Base-by-base conservation (phyloP, 2,329 filamentous ascomycete species). In the Tricladium varicosporioides region DNA sequence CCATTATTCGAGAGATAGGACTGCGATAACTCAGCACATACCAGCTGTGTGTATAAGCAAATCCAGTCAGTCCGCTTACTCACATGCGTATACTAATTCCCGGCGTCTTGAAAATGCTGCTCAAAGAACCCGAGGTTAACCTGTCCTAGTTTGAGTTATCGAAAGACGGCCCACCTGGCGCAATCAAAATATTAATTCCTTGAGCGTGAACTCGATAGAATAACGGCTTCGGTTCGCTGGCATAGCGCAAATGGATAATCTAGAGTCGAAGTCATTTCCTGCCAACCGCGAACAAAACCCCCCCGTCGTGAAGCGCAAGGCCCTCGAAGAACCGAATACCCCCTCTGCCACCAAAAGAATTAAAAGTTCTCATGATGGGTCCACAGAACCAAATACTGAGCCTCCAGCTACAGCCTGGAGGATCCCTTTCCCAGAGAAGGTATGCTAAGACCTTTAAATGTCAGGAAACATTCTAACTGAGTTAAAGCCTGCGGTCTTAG, bases 401-500 rank as follows among this genome's bases (percentile, higher is more conserved):
- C 7, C 7, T 52, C n/a, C 54, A 43, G 51, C 51, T 52, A 52
- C 44, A 56, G 14, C 43, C 48, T 48, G 9, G 31, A 52, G 42
- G 18, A 45, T 52, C 31, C 49, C 49, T 52, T 52, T 52, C 49
- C 49, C 40, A 45, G 49, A 52, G 10, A 52, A 52, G 49, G 49
- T 52, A 56, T 48, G 48, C 54, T 48, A 48, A 11, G 40, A 56
- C 27, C 43, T 48, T 32, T 40, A 13, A 48, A 56, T 48, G 42
- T 43, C 31, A 40, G 49, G 49, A 52, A 52, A 52, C 31, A 52
- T 52, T 52, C 54, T 56, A 56, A 56, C 33, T 31, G 49, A 48
- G 40, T 46, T 56, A 43, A 53, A 91, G 86, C 89, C 91, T 5
- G 93, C 92, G 8, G 93, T 96, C 4, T 81, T 95, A 63, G 94